Conservation (phyloP, 1,284 basidiomycete species). For the Irpex sp. region DNA sequence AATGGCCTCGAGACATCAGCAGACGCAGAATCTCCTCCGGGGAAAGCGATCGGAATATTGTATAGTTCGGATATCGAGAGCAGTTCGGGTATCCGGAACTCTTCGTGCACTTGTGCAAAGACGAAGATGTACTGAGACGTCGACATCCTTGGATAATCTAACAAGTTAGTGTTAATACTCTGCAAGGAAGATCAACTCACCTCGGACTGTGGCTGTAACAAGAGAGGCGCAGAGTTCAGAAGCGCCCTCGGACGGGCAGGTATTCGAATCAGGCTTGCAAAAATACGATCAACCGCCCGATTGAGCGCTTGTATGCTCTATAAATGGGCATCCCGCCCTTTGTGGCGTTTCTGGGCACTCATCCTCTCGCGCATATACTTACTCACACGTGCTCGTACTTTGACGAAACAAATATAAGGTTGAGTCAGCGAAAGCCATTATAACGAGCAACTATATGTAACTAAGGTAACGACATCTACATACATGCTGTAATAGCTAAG, state of each 20-base stretch:
- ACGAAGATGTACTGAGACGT: slow-evolving; percentile 69
- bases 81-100: slow-evolving; percentile 87
- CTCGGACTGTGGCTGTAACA: neutral
- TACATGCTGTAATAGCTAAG: neutral
- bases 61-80: slow-evolving; percentile 76
- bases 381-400: too few relatives aligned
- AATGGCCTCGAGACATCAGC: slow-evolving; percentile 74
- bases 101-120: slow-evolving; percentile 83
- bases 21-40: slow-evolving; percentile 37
- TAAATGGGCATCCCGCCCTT: neutral
- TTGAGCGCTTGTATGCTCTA: neutral
- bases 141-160: slow-evolving; percentile 33
- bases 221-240: too few relatives aligned
- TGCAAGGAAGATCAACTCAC: neutral
- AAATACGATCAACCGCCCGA: neutral
- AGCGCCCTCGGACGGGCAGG: too few relatives aligned
- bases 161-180: neutral
- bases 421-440: neutral
- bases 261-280: neutral
- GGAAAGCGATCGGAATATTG: slow-evolving; percentile 61
- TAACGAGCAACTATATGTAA: neutral
- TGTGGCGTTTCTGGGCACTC: neutral
- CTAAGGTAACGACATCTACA: neutral
- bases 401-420: neutral
- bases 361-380: neutral